Percentiles rank a stretch among this genome's conserved stretches.
These are phyloP conservation scores for Cutaneotrichosporon sp. DNA, from an alignment of 1,284 basidiomycete genomes.

Conservation along the genomic window DNA sequence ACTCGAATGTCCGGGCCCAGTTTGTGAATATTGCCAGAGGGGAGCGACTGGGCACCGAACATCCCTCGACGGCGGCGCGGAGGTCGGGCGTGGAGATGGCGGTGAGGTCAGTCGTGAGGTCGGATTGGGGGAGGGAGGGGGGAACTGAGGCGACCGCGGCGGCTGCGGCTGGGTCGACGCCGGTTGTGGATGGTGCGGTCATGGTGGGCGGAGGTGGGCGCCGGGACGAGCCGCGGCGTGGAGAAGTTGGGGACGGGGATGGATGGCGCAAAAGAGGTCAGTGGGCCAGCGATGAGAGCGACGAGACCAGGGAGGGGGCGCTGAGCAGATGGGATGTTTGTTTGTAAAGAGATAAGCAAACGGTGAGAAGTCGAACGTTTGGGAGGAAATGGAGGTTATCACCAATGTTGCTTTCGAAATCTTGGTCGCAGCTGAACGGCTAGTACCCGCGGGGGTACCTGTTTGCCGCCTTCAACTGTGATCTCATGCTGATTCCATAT, in stretches of 20 bases:
- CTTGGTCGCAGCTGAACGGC: too few species aligned
- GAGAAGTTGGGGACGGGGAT: too few species aligned
- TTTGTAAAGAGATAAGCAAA: too few species aligned
- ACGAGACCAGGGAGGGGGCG: too few species aligned
- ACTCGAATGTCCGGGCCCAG: constrained; percentile 54
- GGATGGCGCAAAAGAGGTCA: too few species aligned
- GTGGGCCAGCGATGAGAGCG: too few species aligned
- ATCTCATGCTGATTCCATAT: too few species aligned
- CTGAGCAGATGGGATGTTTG: not conserved
- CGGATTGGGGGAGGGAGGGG: not conserved
- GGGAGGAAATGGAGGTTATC: not conserved
- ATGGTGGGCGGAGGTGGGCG: not conserved
- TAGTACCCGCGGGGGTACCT: too few species aligned
- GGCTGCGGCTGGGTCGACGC: not conserved
- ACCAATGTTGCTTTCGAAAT: not conserved
- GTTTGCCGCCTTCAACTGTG: too few species aligned
- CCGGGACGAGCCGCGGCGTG: too few species aligned
- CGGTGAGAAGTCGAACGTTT: too few species aligned
- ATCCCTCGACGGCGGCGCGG: constrained; percentile 24
- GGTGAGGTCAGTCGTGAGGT: constrained; percentile 5
- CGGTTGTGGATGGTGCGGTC: not conserved
- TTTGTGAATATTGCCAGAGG: constrained; percentile 48
- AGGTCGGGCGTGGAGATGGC: constrained; percentile 14
- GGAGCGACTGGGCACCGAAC: constrained; percentile 30
- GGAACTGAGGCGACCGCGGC: not conserved